Evolutionary conservation across 805 yeast genomes (phyloP), one percentile per base, ranked within the genome.

Genomic region (Candida argentea): DNA sequence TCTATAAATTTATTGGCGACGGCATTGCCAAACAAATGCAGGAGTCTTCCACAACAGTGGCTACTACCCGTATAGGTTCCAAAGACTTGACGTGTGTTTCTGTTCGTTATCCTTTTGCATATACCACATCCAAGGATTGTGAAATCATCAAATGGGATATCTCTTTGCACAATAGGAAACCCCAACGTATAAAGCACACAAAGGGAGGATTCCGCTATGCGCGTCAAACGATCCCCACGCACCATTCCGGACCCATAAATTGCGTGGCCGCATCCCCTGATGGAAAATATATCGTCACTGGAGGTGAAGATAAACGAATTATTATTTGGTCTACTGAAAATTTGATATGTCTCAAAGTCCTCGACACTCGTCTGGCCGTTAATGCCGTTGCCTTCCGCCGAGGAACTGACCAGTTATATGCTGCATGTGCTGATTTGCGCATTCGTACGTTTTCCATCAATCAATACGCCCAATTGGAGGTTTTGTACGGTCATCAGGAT

Each of bases 401-500:
- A 43, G 73, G 71, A 33, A 65, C 89, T 4, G 91, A 81, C 55
- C 91, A 85, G 51, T 61, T 91, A 35, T 91, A 79, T 48, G 97
- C 87, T 14, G 81, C 95, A 2, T 85, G 95, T 56, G 89, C 86
- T 2, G 98, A 91, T 53, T 71, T 86, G 46, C 79, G 87, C 42
- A 79, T 91, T 39, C 73, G 96, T 50, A 82, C 94, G 0, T 91
- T 72, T 51, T 78, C 87, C 37, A 67, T 87, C 34, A 82, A 76
- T 43, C 95, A 86, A 55, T 69, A 79, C 46, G 77, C 95, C 4
- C 94, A 85, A 53, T 66, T 89, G 46, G 98, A 91, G 59, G 78
- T 83, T 4, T 60, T 91, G 25, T 91, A 84, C 50, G 98, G 98
- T 3, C 98, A 91, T 55, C 97, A 91, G 58, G 98, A 91, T 48